Evolutionary conservation across 306 rosid species (phyloP).

Genomic region (Prunus padus): DNA sequence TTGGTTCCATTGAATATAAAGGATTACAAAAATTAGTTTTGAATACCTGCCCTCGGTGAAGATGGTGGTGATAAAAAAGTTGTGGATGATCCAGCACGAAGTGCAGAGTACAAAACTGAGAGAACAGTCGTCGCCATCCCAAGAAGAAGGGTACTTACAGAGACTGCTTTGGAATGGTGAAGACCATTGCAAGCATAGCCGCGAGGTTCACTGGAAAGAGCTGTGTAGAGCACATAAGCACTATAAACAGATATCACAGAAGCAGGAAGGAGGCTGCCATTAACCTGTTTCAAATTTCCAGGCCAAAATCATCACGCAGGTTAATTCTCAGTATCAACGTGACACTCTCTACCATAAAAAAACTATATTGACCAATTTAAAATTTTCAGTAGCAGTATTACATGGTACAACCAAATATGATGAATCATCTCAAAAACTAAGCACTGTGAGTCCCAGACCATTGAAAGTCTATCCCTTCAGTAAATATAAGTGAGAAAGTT

Average conservation of each 20-base stretch:
- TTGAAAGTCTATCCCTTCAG: too few species aligned
- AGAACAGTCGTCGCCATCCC: slow-evolving; percentile 88
- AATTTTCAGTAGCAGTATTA: not conserved
- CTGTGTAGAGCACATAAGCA: slow-evolving; percentile 92
- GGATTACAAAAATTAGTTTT: not conserved
- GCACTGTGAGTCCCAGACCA: not conserved
- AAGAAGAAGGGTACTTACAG: slow-evolving; percentile 66
- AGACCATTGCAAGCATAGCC: slow-evolving; percentile 88
- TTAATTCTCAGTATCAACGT: not conserved
- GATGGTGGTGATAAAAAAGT: slow-evolving; percentile 85
- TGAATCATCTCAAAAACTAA: not conserved
- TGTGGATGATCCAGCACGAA: slow-evolving; percentile 95
- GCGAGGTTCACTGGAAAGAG: slow-evolving; percentile 85
- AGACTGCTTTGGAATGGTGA: slow-evolving; percentile 65
- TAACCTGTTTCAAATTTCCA: slow-evolving; percentile 60
- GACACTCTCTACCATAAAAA: not conserved
- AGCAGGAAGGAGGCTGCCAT: slow-evolving; percentile 95
- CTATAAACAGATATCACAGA: slow-evolving; percentile 85
- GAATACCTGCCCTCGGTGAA: slow-evolving; percentile 71
- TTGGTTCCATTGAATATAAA: not conserved
- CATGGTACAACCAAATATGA: not conserved
- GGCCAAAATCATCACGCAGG: slow-evolving; percentile 18
- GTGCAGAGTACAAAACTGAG: slow-evolving; percentile 88
- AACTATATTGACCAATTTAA: not conserved
- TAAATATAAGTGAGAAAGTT: too few species aligned